Evolutionary conservation across 1,284 basidiomycete genomes (phyloP), one percentile per base, ranked within the genome.

Genomic region (Blastosporella zonata): DNA sequence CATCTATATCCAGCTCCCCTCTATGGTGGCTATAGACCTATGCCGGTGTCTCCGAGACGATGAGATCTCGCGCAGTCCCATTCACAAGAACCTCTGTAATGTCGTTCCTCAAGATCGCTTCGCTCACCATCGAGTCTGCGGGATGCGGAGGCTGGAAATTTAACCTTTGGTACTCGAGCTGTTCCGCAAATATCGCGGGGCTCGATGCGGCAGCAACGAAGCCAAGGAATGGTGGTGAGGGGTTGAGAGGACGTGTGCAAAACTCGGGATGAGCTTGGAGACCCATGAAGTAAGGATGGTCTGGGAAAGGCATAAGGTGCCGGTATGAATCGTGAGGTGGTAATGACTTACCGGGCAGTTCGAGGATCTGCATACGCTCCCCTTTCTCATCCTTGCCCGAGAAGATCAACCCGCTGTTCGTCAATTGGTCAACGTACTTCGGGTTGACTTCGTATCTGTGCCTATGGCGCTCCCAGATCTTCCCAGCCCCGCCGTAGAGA

Each of bases 391-490:
- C 96, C 69, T 90, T 92, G 7, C 96, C 96, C 9, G 89, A 79
- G 66, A 99, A 99, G n/a, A 67, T 66, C 64, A 95, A 67, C 27
- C 92, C 93, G 46, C 82, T 84, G 34, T 73, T 68, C 59, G 86
- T 81, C 38, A 99, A 73, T 56, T 76, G 70, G 35, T 87, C 78
- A 18, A 98, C 90, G 60, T 89, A 90, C 50, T 79, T 76, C 1
- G 97, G 96, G 71, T 97, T 97, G 58, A 99, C 91, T 70, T 99
- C 97, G 68, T 98, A 99, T 55, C 96, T 81, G 70, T 99, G 97
- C 48, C 97, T 82, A 69, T 99, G 97, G 35, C 97, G 77, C 73
- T 99, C 97, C 96, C 96, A 99, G 53, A 95, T 91, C 59, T 81
- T 87, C 18, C 77, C 78, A 3, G 79, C 76, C 23, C 86, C 86